Evolutionary conservation across 2,329 filamentous ascomycete species (phyloP).

Genomic region (Aspergillus puulaauensis): DNA sequence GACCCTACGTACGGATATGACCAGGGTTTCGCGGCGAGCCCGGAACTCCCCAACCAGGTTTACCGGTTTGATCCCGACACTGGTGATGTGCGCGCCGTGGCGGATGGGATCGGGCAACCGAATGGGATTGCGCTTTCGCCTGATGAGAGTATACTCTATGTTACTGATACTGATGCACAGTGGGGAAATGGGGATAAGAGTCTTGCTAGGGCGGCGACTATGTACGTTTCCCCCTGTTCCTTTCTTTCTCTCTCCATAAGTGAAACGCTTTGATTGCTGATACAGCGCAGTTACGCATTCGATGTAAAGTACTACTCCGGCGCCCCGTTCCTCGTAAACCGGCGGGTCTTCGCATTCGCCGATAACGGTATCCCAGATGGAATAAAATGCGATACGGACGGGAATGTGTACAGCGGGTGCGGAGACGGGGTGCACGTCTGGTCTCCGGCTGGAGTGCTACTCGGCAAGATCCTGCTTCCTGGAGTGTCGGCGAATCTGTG

Average conservation of each 20-base stretch:
- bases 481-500: slow-evolving; percentile 51
- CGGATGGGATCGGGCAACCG: slow-evolving; percentile 40
- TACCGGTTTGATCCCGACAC: slow-evolving; percentile 41
- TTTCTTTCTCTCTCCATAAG: background rate
- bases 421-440: slow-evolving; percentile 59
- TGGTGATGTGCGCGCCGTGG: slow-evolving; percentile 36
- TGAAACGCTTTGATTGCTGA: background rate
- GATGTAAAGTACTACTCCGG: slow-evolving; percentile 40
- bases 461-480: slow-evolving; percentile 59
- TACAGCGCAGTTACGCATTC: slow-evolving; percentile 44
- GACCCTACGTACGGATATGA: slow-evolving; percentile 39
- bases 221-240: slow-evolving; percentile 20
- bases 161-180: slow-evolving; percentile 40
- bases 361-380: slow-evolving; percentile 48
- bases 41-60: slow-evolving; percentile 36
- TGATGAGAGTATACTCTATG: slow-evolving; percentile 40
- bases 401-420: slow-evolving; percentile 58
- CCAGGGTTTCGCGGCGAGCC: slow-evolving; percentile 32
- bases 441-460: slow-evolving; percentile 49
- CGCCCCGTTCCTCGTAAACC: slow-evolving; percentile 48
- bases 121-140: slow-evolving; percentile 47
- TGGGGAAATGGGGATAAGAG: slow-evolving; percentile 20
- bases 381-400: slow-evolving; percentile 52
- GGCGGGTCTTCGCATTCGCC: slow-evolving; percentile 54
- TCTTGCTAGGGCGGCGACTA: slow-evolving; percentile 18